Percentiles rank a stretch among this genome's conserved stretches.
These are phyloP conservation scores for Annona squamosa DNA, from an alignment of 164 flowering plant species.

Conservation along the genomic window DNA sequence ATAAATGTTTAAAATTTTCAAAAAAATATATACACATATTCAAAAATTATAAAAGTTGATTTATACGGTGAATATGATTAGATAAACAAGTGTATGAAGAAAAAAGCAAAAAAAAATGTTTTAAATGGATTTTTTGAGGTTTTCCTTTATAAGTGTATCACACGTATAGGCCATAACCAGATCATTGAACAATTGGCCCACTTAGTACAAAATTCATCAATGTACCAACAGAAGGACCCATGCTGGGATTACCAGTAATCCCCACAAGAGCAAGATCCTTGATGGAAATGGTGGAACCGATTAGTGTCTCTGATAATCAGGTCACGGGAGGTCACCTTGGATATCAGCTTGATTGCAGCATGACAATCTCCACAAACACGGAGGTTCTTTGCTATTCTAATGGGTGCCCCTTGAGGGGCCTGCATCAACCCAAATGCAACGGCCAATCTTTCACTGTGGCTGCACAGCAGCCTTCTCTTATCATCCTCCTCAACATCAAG, in stretches of 20 bases:
- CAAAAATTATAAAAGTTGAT: too few relatives aligned
- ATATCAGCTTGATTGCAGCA: conserved; percentile 9
- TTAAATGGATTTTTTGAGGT: too few relatives aligned
- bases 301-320: conserved; percentile 10
- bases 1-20: too few relatives aligned
- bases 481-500: conserved; percentile 6
- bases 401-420: not conserved
- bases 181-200: not conserved
- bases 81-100: too few relatives aligned
- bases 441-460: conserved; percentile 12
- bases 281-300: conserved; percentile 7
- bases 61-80: too few relatives aligned
- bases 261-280: conserved; percentile 6
- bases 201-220: not conserved
- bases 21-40: too few relatives aligned
- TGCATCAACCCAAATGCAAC: conserved; percentile 7
- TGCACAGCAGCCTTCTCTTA: conserved; percentile 4
- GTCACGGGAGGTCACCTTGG: not conserved
- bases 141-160: too few relatives aligned
- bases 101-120: too few relatives aligned
- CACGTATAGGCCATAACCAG: not conserved
- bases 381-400: conserved; percentile 9
- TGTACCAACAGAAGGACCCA: not conserved
- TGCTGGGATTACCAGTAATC: conserved; percentile 9
- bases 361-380: conserved; percentile 10